Base-by-base conservation (phyloP, 768 basidiomycete genomes). In the Rhizopogon salebrosus region DNA sequence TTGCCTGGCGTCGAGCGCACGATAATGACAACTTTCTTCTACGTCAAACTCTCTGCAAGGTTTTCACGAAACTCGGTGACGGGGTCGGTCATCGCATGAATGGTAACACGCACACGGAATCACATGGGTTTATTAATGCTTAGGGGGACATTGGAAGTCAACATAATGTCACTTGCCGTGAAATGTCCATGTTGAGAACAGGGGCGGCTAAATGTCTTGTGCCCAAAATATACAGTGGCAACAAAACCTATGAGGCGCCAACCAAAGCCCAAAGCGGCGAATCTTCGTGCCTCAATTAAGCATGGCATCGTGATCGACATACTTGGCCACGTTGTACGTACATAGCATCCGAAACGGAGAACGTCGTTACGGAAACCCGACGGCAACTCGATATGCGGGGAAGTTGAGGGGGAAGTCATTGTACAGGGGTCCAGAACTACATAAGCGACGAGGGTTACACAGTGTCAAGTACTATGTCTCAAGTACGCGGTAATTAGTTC, bases 291-390 rank as follows among this genome's bases (percentile, higher is more conserved):
- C 65, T 69, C 63, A 53, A 62, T 55, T 39, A 55, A 54, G 58
- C 48, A 57, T 42, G 42, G 42, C 64, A 60, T 64, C 64, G 62
- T 64, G 66, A 68, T 68, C 62, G 68, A 64, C 68, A 58, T 38
- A 37, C 24, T 18, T 49, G 54, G 48, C 55, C 49, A 58, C 45
- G 52, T 51, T 57, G 49, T 51, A 58, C 54, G 55, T 57, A 59
- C 55, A 52, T 16, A 6, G 75, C 68, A 77, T 7, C 75, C 76
- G 18, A 75, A 78, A 41, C 79, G 79, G 48, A 79, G 84, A 23
- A 81, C 81, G 62, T 63, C 27, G 77, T 79, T 36, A 83, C 43
- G 43, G 43, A 45, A 45, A 45, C 85, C 63, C 63, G 70, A 24
- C 73, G 77, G 39, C 48, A 50, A 31, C 22, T 38, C 39, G 46